Conservation (phyloP, 208 protist genomes). For the Wallacemonas sp. region DNA sequence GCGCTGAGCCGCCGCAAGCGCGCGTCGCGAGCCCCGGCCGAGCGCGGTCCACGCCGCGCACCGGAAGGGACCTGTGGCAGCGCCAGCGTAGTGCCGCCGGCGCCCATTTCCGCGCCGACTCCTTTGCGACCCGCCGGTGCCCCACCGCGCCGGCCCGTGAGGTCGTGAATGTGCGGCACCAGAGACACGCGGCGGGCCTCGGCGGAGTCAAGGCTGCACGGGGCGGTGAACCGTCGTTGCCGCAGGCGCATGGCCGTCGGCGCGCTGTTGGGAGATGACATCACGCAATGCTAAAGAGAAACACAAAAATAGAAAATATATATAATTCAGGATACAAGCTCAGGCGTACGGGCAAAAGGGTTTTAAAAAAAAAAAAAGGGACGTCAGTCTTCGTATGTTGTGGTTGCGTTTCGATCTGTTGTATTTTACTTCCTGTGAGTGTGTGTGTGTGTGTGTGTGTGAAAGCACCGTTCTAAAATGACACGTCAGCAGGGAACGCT, state of each 20-base stretch:
- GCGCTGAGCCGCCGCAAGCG: conserved; percentile 9
- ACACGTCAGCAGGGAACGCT: no score
- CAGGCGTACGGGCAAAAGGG: no score
- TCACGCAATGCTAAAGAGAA: neutral
- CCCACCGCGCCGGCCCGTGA: conserved; percentile 1
- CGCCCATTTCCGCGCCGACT: neutral
- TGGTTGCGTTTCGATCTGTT: no score
- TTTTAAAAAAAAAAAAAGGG: no score
- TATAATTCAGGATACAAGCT: no score
- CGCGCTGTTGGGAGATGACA: neutral
- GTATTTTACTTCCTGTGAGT: no score
- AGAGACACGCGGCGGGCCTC: neutral
- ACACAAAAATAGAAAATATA: neutral
- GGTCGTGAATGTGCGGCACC: conserved; percentile 13
- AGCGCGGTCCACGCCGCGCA: neutral
- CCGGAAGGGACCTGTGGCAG: neutral
- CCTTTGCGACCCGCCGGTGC: neutral
- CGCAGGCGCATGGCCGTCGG: neutral
- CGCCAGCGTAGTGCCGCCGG: no score
- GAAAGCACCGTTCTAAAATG: no score
- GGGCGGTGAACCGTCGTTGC: neutral
- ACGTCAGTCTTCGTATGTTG: no score
- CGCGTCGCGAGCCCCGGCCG: neutral
- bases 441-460: no score
- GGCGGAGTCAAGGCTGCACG: neutral